These are phyloP conservation scores for Hymenoscyphus fructigenus DNA, from an alignment of 2,329 filamentous ascomycete species.

Conservation along the genomic window DNA sequence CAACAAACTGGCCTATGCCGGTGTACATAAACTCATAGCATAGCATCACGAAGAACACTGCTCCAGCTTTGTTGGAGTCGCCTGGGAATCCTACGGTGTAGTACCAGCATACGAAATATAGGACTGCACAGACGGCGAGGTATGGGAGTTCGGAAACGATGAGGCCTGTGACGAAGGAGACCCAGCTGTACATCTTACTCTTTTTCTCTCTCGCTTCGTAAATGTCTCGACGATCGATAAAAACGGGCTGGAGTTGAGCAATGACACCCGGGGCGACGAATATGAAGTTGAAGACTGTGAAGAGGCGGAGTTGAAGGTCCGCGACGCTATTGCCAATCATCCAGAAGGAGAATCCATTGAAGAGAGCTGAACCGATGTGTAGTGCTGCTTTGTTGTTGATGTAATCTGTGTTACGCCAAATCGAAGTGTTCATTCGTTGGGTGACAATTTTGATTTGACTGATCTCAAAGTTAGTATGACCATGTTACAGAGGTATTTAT, in stretches of 20 bases:
- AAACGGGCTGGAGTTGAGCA: conserved; percentile 58
- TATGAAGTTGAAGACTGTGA: conserved; percentile 63
- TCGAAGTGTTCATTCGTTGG: conserved; percentile 41
- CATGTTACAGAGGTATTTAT: too few species aligned
- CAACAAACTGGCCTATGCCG: conserved; percentile 62
- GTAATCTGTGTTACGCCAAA: conserved; percentile 64
- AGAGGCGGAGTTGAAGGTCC: conserved; percentile 55
- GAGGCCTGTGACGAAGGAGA: conserved; percentile 56
- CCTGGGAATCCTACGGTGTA: conserved; percentile 54
- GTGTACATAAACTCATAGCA: conserved; percentile 60
- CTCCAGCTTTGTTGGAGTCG: conserved; percentile 48
- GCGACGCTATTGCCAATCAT: conserved; percentile 51
- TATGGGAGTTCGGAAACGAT: conserved; percentile 49
- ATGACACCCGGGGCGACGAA: conserved; percentile 60
- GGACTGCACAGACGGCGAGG: conserved; percentile 44
- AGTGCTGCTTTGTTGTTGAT: conserved; percentile 49
- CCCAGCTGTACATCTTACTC: conserved; percentile 60
- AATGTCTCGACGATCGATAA: conserved; percentile 55
- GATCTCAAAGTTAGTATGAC: too few species aligned
- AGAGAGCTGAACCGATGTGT: conserved; percentile 54
- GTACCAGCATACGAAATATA: conserved; percentile 56
- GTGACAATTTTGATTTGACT: conserved; percentile 40
- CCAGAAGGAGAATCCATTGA: conserved; percentile 64
- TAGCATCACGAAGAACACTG: conserved; percentile 55
- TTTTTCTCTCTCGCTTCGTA: conserved; percentile 60